Evolutionary conservation across 495 filamentous ascomycete genomes (phyloP).

Genomic region (Aspergillus mulundensis): DNA sequence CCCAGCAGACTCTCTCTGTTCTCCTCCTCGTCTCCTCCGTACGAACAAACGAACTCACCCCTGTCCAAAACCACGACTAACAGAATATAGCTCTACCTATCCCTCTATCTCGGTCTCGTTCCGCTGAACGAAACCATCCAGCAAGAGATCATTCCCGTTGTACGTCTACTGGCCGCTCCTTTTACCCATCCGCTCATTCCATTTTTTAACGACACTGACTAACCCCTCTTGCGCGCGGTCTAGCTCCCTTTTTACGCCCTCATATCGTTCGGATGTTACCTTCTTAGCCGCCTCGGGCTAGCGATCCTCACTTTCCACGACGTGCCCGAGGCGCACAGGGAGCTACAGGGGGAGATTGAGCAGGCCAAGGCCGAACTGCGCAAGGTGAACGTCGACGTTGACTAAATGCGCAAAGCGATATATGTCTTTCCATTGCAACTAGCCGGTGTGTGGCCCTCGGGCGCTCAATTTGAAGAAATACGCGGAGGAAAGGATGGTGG

Average conservation of each 20-base stretch:
- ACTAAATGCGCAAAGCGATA: constrained; percentile 25
- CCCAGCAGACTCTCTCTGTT: constrained; percentile 86
- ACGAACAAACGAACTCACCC: constrained; percentile 20
- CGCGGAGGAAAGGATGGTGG: neutral
- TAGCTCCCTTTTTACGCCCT: constrained; percentile 90
- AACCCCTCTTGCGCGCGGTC: neutral
- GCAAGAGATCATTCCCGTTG: constrained; percentile 50
- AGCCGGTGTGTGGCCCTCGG: neutral
- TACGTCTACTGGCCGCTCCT: constrained; percentile 31
- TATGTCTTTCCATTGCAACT: neutral
- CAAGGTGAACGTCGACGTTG: constrained; percentile 46
- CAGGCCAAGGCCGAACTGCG: constrained; percentile 49
- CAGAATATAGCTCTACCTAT: constrained; percentile 57
- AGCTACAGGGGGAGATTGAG: constrained; percentile 68
- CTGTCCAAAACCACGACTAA: neutral
- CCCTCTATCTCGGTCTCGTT: constrained; percentile 76
- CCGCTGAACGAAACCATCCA: constrained; percentile 68
- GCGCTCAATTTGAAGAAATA: too few relatives aligned
- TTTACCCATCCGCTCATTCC: neutral
- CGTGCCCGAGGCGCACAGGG: constrained; percentile 84
- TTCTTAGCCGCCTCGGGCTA: constrained; percentile 85
- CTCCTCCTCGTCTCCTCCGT: constrained; percentile 85
- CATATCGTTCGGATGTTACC: constrained; percentile 88
- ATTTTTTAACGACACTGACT: neutral
- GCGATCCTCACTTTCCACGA: constrained; percentile 96